Evolutionary conservation across 2,329 filamentous ascomycete species (phyloP), one percentile per base, ranked within the genome.

Genomic region (Ophiostoma sp.): DNA sequence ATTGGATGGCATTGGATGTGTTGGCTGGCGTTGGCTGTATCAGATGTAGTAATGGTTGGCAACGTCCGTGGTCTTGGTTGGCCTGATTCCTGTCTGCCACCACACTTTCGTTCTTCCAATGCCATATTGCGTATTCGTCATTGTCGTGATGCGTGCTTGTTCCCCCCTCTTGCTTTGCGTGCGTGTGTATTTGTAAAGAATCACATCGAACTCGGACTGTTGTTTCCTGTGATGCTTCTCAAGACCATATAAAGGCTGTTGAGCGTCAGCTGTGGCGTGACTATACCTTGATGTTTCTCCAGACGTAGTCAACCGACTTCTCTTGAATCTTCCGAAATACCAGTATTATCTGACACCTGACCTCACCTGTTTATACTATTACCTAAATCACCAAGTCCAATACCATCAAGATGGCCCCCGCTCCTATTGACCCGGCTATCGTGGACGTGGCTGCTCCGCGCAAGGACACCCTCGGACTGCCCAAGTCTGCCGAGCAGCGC

Each of bases 401-500:
- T 13, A 39, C 17, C 52, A 64, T 36, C 31, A 36, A 31, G 23
- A 84, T 84, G 83, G 81, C 79, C 1, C 87, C 87, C 10, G 83
- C 84, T 74, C 83, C 88, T 54, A 89, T 91, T 73, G 82, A 87
- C 70, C 79, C 86, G 5, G 80, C 82, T 48, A 91, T 92, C 72
- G 83, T 84, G 54, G 90, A 92, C 76, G 85, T 87, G 17, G 85
- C 84, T 7, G 79, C 84, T 72, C 89, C 85, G 0, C 83, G 79
- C 72, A 92, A 91, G 75, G 88, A 91, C 76, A 87, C 80, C 0
- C 81, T 93, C 0, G 83, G 82, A 0, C 80, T 92, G 7, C 90
- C 90, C 2, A 82, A 82, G 11, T 74, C 84, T 1, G 80, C 89
- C 1, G 82, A 83, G 1, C 80, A 83, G 67, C 83, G 90, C 4